Evolutionary conservation across 768 basidiomycete species (phyloP).

Genomic region (Boletus rubroflammeus): DNA sequence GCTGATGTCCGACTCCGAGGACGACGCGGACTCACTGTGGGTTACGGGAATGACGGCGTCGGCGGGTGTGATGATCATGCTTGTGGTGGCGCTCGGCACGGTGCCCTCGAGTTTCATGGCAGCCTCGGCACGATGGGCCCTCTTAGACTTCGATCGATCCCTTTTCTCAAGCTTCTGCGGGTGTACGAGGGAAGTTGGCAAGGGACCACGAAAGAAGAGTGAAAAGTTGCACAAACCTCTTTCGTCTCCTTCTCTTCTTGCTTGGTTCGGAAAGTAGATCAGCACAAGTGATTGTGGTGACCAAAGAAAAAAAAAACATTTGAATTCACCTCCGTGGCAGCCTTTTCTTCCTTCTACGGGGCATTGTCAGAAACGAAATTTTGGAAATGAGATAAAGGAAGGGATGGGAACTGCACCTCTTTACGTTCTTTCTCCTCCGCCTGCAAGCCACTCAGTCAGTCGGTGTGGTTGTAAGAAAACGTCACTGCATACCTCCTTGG

Average conservation of each 20-base stretch:
- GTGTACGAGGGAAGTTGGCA: neutral
- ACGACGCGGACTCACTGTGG: slow-evolving; percentile 38
- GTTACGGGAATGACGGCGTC: slow-evolving; percentile 21
- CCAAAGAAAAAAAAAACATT: slow-evolving; percentile 1
- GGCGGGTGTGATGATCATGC: slow-evolving; percentile 6
- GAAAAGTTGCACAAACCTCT: slow-evolving; percentile 34
- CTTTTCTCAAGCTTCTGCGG: slow-evolving; percentile 53
- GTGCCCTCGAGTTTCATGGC: slow-evolving; percentile 27
- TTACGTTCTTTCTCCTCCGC: slow-evolving; percentile 63
- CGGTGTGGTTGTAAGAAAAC: neutral
- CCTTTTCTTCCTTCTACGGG: slow-evolving; percentile 49
- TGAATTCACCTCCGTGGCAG: slow-evolving; percentile 49
- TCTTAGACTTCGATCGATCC: slow-evolving; percentile 55
- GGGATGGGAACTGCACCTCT: slow-evolving; percentile 40
- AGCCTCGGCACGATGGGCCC: slow-evolving; percentile 35
- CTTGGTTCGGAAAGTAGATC: slow-evolving; percentile 26
- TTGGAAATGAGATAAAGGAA: neutral
- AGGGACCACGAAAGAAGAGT: neutral
- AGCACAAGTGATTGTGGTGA: slow-evolving; percentile 11
- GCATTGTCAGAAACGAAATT: slow-evolving; percentile 6
- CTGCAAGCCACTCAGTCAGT: slow-evolving; percentile 22
- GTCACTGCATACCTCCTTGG: slow-evolving; percentile 51
- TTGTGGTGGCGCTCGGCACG: slow-evolving; percentile 4
- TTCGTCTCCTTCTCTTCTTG: slow-evolving; percentile 44
- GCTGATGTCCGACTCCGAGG: slow-evolving; percentile 58